These are phyloP conservation scores for Diaporthe citrichinensis DNA, from an alignment of 2,329 filamentous ascomycete species.

Conservation along the genomic window DNA sequence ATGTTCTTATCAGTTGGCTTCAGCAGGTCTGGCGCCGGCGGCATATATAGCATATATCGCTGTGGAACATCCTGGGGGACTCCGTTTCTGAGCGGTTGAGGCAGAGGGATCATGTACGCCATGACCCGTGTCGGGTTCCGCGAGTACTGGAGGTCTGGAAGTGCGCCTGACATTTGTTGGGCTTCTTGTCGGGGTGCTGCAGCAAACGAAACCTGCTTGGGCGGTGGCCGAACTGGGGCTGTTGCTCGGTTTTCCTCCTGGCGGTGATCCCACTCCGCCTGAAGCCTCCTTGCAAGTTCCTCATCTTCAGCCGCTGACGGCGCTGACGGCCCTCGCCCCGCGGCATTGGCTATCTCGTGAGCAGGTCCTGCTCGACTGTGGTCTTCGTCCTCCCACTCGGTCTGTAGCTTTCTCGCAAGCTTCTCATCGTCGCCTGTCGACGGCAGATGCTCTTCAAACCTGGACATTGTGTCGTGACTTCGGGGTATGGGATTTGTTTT, in stretches of 20 bases:
- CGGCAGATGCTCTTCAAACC: conserved; percentile 8
- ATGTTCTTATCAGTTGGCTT: neutral
- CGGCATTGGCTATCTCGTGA: neutral
- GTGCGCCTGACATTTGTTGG: conserved; percentile 12
- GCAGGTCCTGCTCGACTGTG: neutral
- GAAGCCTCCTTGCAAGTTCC: neutral
- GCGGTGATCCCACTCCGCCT: neutral
- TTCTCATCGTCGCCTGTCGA: conserved; percentile 22
- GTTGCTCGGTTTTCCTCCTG: neutral
- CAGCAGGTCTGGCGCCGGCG: conserved; percentile 24
- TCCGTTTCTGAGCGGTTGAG: conserved; percentile 3
- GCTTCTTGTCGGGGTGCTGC: neutral
- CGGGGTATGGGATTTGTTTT: no score
- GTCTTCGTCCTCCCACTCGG: conserved; percentile 11
- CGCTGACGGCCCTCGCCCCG: neutral
- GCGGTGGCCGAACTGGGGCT: neutral
- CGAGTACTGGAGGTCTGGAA: conserved; percentile 8
- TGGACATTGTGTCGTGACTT: neutral
- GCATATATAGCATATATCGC: conserved; percentile 33
- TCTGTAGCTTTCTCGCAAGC: conserved; percentile 19
- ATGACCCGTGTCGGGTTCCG: conserved; percentile 2
- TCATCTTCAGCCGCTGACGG: neutral
- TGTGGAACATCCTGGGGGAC: neutral
- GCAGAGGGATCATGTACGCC: conserved; percentile 34
- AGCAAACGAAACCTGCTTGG: neutral